Evolutionary conservation across 495 filamentous ascomycete species (phyloP).

Genomic region (Penicillium manginii): DNA sequence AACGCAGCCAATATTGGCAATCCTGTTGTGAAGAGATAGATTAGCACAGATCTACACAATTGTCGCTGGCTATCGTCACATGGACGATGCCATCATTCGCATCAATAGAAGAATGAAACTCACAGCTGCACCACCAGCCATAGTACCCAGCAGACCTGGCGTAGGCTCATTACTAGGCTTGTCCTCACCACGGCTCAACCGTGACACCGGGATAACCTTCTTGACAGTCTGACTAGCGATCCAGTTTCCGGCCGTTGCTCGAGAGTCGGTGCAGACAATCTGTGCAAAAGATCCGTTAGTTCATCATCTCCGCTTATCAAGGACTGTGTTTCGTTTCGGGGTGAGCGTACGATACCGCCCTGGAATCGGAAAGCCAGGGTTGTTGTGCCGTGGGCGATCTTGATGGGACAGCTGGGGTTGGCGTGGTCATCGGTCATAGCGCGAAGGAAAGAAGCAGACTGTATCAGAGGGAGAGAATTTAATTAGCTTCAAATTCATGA

Average conservation of each 20-base stretch:
- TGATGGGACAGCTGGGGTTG: slow-evolving; percentile 96
- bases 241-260: slow-evolving; percentile 96
- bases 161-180: slow-evolving; percentile 74
- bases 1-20: slow-evolving; percentile 99
- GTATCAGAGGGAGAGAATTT: slow-evolving; percentile 12
- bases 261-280: slow-evolving; percentile 95
- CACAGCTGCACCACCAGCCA: slow-evolving; percentile 96
- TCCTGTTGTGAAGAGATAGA: slow-evolving; percentile 57
- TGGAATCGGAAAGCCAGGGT: slow-evolving; percentile 98
- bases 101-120: slow-evolving; percentile 30
- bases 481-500: slow-evolving; percentile 6
- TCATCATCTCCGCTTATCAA: not conserved
- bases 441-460: slow-evolving; percentile 92
- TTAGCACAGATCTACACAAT: slow-evolving; percentile 14
- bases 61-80: not conserved
- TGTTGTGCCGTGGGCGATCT: slow-evolving; percentile 98
- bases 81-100: not conserved
- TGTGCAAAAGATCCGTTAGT: slow-evolving; percentile 13
- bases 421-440: slow-evolving; percentile 95
- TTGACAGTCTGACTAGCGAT: slow-evolving; percentile 99
- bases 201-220: slow-evolving; percentile 81
- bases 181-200: slow-evolving; percentile 52
- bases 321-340: not conserved
- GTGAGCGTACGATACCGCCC: slow-evolving; percentile 73
- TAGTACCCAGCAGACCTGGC: slow-evolving; percentile 84